Evolutionary conservation across 768 basidiomycete species (phyloP).

Genomic region (Chalciporus piperatus): DNA sequence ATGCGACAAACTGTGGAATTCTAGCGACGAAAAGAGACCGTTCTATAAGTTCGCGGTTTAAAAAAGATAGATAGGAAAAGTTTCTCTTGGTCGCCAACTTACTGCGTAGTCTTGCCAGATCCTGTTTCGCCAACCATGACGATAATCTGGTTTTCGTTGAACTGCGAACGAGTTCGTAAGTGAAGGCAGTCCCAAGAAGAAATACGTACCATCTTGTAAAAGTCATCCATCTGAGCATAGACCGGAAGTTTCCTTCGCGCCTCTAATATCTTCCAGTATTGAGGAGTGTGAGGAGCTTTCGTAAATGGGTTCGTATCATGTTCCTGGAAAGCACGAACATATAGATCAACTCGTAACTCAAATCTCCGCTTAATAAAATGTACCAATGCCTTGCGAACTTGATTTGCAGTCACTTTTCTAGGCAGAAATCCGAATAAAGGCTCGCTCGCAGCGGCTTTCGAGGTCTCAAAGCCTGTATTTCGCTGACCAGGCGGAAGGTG

Average conservation of each 20-base stretch:
- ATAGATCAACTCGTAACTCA: not conserved
- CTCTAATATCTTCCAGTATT: conserved; percentile 86
- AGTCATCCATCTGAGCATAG: conserved; percentile 88
- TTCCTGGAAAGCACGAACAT: conserved; percentile 44
- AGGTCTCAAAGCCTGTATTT: conserved; percentile 5
- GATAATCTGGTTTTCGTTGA: conserved; percentile 65
- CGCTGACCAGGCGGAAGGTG: conserved; percentile 38
- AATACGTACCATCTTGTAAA: conserved; percentile 68
- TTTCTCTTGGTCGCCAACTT: conserved; percentile 34
- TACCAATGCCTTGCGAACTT: conserved; percentile 73
- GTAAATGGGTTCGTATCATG: conserved; percentile 88
- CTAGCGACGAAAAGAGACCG: conserved; percentile 42
- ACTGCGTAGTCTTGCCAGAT: conserved; percentile 96
- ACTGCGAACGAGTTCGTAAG: conserved; percentile 14
- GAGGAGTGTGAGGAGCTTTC: conserved; percentile 65
- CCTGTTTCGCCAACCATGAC: conserved; percentile 95
- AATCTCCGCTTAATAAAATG: conserved; percentile 19
- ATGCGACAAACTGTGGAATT: conserved; percentile 96
- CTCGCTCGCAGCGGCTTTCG: conserved; percentile 37
- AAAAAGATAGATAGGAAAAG: conserved; percentile 17
- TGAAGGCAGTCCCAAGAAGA: not conserved
- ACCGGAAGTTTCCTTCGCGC: conserved; percentile 88
- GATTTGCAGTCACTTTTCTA: conserved; percentile 59
- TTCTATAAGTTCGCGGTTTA: conserved; percentile 26
- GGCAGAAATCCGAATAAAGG: conserved; percentile 76